Evolutionary conservation across 2,329 filamentous ascomycete species (phyloP).

Genomic region (Diaporthe amygdali): DNA sequence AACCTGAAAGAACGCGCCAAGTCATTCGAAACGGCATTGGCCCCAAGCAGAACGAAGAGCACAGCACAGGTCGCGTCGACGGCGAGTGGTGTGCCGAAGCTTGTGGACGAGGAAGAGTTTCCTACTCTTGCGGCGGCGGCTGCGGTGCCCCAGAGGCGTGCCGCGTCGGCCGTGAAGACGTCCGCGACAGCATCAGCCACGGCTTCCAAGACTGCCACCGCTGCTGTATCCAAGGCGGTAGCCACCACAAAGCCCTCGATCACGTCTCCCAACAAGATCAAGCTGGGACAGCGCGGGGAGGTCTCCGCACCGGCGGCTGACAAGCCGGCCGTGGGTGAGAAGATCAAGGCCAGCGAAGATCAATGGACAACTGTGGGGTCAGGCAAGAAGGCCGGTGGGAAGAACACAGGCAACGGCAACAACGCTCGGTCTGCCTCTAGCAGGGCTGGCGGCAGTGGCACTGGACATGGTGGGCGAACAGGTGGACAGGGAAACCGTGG

Average conservation of each 20-base stretch:
- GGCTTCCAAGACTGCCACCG: background rate
- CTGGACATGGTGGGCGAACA: background rate
- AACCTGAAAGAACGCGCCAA: background rate
- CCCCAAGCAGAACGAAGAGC: background rate
- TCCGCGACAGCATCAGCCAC: background rate
- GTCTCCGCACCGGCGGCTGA: background rate
- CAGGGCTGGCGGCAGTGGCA: background rate
- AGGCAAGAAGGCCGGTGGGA: constrained; percentile 12
- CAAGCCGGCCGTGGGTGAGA: background rate
- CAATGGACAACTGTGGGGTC: constrained; percentile 18
- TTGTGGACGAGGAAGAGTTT: background rate
- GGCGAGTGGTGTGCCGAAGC: background rate
- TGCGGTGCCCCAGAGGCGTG: background rate
- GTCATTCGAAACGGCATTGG: background rate
- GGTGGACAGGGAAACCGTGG: background rate
- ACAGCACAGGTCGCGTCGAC: background rate
- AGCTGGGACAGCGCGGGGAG: background rate
- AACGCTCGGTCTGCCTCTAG: background rate
- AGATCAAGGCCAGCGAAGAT: background rate
- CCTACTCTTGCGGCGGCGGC: constrained; percentile 15
- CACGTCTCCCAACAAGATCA: background rate
- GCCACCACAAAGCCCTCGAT: background rate
- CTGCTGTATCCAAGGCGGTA: background rate
- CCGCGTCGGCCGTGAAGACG: constrained; percentile 11
- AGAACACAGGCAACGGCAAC: background rate